Conservation (phyloP, 257 asterid genomes). For the Scutellaria minor region DNA sequence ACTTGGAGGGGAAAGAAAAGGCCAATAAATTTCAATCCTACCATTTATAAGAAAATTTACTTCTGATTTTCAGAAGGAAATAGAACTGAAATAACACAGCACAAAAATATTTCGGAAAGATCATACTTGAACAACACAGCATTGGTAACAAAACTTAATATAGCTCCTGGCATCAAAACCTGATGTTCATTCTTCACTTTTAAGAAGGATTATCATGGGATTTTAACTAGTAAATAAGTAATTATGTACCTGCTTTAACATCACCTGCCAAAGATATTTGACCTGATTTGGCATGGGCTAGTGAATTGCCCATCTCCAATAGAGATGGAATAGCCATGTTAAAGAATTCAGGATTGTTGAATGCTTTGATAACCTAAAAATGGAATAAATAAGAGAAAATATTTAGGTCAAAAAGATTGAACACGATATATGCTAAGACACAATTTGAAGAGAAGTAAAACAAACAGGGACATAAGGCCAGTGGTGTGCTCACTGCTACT, state of each 20-base stretch:
- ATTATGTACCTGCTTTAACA: slow-evolving; percentile 60
- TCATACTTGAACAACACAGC: slow-evolving; percentile 3
- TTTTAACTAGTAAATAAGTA: slow-evolving; percentile 27
- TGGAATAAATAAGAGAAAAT: slow-evolving; percentile 33
- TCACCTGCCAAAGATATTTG: slow-evolving; percentile 50
- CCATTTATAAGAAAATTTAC: slow-evolving; percentile 1
- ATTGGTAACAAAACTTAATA: neutral
- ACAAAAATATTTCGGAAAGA: slow-evolving; percentile 11
- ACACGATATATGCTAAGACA: neutral
- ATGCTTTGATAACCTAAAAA: slow-evolving; percentile 76
- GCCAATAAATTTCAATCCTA: neutral
- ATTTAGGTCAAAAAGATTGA: slow-evolving; percentile 32
- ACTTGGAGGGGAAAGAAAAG: neutral
- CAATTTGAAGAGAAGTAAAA: slow-evolving; percentile 7
- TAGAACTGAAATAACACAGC: neutral
- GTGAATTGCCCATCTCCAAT: slow-evolving; percentile 68
- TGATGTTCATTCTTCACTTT: slow-evolving; percentile 6
- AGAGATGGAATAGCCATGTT: slow-evolving; percentile 67
- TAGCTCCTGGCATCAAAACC: slow-evolving; percentile 26
- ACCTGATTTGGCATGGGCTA: slow-evolving; percentile 43
- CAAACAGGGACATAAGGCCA: slow-evolving; percentile 9
- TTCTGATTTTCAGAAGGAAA: slow-evolving; percentile 21
- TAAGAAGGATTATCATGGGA: slow-evolving; percentile 25
- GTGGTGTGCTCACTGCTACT: slow-evolving; percentile 16
- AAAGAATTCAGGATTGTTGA: slow-evolving; percentile 74